Conservation (phyloP, 768 basidiomycete species). For the Lactarius pseudohatsudake region DNA sequence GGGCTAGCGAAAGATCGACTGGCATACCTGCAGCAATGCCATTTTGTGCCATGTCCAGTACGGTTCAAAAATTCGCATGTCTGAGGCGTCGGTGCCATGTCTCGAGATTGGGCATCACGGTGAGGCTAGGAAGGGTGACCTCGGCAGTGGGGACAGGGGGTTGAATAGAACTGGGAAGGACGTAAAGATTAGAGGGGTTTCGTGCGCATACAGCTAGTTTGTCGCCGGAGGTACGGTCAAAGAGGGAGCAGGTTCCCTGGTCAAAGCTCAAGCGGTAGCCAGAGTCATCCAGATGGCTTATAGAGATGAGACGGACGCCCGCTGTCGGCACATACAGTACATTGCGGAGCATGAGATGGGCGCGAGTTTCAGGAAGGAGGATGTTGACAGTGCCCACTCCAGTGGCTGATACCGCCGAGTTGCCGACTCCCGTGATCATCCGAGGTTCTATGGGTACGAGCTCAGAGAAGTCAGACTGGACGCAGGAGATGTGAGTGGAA, state of each 20-base stretch:
- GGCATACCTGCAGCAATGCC: conserved; percentile 3
- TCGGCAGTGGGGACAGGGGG: too few relatives aligned
- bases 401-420: conserved; percentile 31
- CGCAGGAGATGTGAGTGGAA: conserved; percentile 32
- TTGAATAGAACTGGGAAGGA: background rate
- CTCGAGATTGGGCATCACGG: background rate
- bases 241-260: background rate
- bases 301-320: conserved; percentile 25
- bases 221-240: background rate
- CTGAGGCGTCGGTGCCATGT: background rate
- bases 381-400: conserved; percentile 34
- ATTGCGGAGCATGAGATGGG: background rate
- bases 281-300: conserved; percentile 11
- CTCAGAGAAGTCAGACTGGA: conserved; percentile 31
- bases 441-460: conserved; percentile 32
- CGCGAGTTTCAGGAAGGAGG: background rate
- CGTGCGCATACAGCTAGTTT: background rate
- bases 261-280: background rate
- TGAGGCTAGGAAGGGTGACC: background rate
- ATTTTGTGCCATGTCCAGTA: background rate
- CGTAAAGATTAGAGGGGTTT: background rate
- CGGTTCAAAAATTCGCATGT: background rate
- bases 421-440: conserved; percentile 34
- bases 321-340: conserved; percentile 30
- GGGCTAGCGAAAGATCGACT: conserved; percentile 1